Evolutionary conservation across 192 early-diverging fungal species (phyloP).

Genomic region (Coemansia javaensis): DNA sequence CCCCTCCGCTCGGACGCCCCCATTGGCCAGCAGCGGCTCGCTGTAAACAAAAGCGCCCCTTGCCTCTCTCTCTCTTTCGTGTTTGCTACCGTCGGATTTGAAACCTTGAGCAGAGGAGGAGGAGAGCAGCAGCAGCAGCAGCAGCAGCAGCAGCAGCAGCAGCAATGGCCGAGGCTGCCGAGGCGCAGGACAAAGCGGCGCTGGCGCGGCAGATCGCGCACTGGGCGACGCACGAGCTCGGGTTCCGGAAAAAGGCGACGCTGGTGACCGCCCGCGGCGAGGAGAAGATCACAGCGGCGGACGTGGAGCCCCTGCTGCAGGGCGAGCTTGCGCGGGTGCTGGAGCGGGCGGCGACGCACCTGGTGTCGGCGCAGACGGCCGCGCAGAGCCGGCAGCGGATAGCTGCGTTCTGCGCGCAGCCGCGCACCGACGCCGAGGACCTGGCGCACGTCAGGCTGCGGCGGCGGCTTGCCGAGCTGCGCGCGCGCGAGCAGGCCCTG

Average conservation of each 20-base stretch:
- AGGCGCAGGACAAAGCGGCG: slow-evolving; percentile 13
- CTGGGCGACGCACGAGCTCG: slow-evolving; percentile 47
- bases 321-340: slow-evolving; percentile 33
- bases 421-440: neutral
- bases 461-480: slow-evolving; percentile 4
- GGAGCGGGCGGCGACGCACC: slow-evolving; percentile 22
- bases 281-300: slow-evolving; percentile 21
- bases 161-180: slow-evolving; percentile 1
- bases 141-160: neutral
- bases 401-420: slow-evolving; percentile 21
- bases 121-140: too few species aligned
- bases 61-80: too few species aligned
- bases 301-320: slow-evolving; percentile 41
- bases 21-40: too few species aligned
- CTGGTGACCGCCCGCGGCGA: slow-evolving; percentile 44
- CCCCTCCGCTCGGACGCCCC: too few species aligned
- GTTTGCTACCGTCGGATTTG: neutral
- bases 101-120: too few species aligned
- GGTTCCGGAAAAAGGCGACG: slow-evolving; percentile 33
- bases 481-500: slow-evolving; percentile 5
- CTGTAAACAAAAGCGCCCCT: too few species aligned
- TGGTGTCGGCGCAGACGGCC: slow-evolving; percentile 33
- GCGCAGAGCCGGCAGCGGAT: slow-evolving; percentile 9
- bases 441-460: slow-evolving; percentile 12
- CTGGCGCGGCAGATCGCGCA: slow-evolving; percentile 22